Evolutionary conservation across 805 yeast genomes (phyloP).

Genomic region (Ogataea wickerhamii): DNA sequence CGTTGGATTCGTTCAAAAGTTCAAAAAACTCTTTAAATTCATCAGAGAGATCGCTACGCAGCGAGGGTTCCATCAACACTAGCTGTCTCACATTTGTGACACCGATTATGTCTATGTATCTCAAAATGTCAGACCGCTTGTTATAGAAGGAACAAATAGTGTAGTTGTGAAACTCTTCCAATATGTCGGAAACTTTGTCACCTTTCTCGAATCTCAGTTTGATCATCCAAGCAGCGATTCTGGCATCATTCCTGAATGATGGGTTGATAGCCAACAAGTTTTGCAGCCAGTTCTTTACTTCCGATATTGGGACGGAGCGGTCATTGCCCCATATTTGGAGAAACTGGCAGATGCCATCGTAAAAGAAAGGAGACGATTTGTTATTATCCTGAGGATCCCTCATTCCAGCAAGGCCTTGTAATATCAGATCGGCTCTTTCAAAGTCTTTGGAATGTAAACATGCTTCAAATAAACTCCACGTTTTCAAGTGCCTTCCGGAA

Average conservation of each 20-base stretch:
- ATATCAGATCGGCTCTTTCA: conserved; percentile 65
- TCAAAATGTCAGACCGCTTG: conserved; percentile 33
- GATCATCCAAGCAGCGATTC: conserved; percentile 30
- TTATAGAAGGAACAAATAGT: conserved; percentile 19
- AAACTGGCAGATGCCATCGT: conserved; percentile 68
- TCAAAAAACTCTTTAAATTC: conserved; percentile 25
- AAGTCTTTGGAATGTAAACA: conserved; percentile 63
- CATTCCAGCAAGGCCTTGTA: conserved; percentile 57
- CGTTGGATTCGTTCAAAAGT: conserved; percentile 11
- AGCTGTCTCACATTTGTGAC: conserved; percentile 39
- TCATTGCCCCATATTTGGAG: conserved; percentile 37
- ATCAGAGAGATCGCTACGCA: conserved; percentile 23
- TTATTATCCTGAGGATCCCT: conserved; percentile 23
- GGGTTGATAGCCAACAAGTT: conserved; percentile 16
- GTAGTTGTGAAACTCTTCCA: conserved; percentile 18
- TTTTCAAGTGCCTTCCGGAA: conserved; percentile 22
- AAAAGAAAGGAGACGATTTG: conserved; percentile 39
- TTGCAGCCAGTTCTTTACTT: conserved; percentile 26
- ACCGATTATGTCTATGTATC: conserved; percentile 46
- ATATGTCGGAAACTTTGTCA: conserved; percentile 9
- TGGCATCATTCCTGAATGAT: conserved; percentile 23
- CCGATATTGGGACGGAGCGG: conserved; percentile 20
- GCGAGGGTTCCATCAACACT: conserved; percentile 27
- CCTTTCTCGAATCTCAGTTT: conserved; percentile 25
- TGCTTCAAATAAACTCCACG: conserved; percentile 75